phyloP scores from a whole-genome alignment of 2,329 filamentous ascomycete genomes.

The Aureobasidium sp. region DNA sequence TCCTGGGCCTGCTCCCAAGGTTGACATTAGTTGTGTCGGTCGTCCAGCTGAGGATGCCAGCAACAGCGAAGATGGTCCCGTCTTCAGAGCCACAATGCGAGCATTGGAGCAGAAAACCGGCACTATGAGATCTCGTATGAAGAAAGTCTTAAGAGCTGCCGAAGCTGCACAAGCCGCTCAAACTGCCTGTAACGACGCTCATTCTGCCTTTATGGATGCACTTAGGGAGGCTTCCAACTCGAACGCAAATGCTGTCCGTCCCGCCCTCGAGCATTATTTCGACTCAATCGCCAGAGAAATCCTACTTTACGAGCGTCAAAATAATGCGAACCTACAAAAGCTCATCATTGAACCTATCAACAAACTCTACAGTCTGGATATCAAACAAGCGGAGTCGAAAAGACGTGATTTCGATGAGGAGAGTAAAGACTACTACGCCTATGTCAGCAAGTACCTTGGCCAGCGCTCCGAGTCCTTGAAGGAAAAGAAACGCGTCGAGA shows the following conservation, averaged over 20 bases:
- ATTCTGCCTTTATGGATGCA: constrained; percentile 73
- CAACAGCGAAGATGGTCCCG: constrained; percentile 79
- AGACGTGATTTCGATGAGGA: constrained; percentile 98
- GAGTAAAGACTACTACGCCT: constrained; percentile 96
- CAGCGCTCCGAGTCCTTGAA: constrained; percentile 93
- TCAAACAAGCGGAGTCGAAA: constrained; percentile 95
- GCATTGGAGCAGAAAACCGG: constrained; percentile 93
- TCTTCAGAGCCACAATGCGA: constrained; percentile 96
- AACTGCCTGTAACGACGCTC: constrained; percentile 74
- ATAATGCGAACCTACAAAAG: constrained; percentile 74
- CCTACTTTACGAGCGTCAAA: constrained; percentile 74
- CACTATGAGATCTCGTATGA: constrained; percentile 89
- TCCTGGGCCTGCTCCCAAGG: constrained; percentile 49
- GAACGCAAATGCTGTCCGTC: constrained; percentile 94
- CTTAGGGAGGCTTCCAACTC: constrained; percentile 80
- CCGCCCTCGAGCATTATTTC: constrained; percentile 94
- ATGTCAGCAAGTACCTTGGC: constrained; percentile 90
- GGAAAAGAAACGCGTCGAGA: constrained; percentile 91
- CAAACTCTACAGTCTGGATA: constrained; percentile 88
- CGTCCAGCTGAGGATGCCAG: constrained; percentile 79
- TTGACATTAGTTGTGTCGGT: constrained; percentile 64
- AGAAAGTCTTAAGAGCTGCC: constrained; percentile 90
- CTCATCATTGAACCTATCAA: constrained; percentile 91
- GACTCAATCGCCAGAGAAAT: constrained; percentile 94
- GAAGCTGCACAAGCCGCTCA: constrained; percentile 79